Conservation (phyloP, 2,329 filamentous ascomycete species). For the Truncatella angustata region DNA sequence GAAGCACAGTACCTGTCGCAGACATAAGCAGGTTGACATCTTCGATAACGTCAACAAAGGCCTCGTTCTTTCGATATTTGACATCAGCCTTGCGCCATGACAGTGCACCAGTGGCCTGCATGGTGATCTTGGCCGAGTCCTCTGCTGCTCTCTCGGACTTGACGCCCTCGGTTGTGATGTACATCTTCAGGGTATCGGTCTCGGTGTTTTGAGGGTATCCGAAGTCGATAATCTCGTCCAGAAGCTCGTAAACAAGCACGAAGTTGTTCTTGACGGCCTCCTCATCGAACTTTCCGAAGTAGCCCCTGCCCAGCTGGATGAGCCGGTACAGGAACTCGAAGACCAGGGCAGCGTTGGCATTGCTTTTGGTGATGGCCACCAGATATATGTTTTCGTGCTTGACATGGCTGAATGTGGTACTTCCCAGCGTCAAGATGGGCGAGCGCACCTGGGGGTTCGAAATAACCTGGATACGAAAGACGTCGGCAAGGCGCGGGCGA, state of each 20-base stretch:
- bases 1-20: conserved; percentile 90
- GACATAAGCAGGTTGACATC: conserved; percentile 99
- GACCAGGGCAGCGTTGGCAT: conserved; percentile 95
- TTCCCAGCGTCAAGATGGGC: conserved; percentile 93
- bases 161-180: conserved; percentile 98
- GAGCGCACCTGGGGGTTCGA: conserved; percentile 97
- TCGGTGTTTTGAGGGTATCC: conserved; percentile 99
- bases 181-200: conserved; percentile 98
- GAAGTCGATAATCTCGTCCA: conserved; percentile 98
- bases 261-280: conserved; percentile 99
- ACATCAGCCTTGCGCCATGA: conserved; percentile 98
- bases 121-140: conserved; percentile 96
- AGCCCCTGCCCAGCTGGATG: conserved; percentile 85
- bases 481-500: conserved; percentile 92
- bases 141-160: conserved; percentile 84
- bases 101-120: conserved; percentile 95
- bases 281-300: conserved; percentile 99
- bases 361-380: conserved; percentile 96
- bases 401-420: conserved; percentile 98
- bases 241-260: conserved; percentile 93
- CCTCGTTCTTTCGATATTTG: conserved; percentile 99
- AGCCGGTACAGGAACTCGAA: conserved; percentile 97
- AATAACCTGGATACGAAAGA: conserved; percentile 99
- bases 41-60: conserved; percentile 98
- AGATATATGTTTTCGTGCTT: conserved; percentile 99